A percentile compares a stretch with the other conserved stretches of the same genome.
These are phyloP conservation scores for Colletotrichum karsti DNA, from an alignment of 2,329 filamentous ascomycete genomes.

Conservation along the genomic window DNA sequence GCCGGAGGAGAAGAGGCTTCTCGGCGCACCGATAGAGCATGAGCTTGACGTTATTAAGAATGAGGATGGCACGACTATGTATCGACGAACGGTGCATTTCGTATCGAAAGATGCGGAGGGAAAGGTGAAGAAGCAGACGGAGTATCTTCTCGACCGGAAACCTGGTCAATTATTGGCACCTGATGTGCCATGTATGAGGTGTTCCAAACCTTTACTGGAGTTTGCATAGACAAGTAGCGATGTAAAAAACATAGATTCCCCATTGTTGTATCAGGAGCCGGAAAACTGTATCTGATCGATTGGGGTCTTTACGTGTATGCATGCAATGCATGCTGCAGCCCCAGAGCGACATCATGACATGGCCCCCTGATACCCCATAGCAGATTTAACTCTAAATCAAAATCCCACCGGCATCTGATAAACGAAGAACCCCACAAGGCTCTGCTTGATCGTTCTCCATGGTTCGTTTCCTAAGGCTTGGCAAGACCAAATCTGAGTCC, in stretches of 20 bases:
- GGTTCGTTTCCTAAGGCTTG: background rate
- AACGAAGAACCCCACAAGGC: background rate
- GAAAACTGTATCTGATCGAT: background rate
- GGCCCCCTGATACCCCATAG: background rate
- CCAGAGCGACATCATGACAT: background rate
- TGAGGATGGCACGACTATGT: background rate
- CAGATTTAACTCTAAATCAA: background rate
- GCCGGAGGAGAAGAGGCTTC: slow-evolving; percentile 2
- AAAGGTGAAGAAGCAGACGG: background rate
- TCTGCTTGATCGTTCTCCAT: background rate
- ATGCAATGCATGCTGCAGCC: background rate
- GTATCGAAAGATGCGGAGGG: background rate
- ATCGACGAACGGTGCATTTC: slow-evolving; percentile 15
- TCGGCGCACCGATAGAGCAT: slow-evolving; percentile 11
- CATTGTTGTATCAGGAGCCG: background rate
- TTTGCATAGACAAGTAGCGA: background rate
- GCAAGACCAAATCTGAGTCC: background rate
- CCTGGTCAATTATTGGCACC: background rate
- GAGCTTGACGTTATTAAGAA: background rate
- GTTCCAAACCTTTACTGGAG: background rate
- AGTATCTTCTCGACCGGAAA: slow-evolving; percentile 15
- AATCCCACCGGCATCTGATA: background rate
- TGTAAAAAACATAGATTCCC: background rate
- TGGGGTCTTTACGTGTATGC: background rate
- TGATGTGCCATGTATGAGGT: slow-evolving; percentile 10